These are phyloP conservation scores for Rhodotorula toruloides DNA, from an alignment of 768 basidiomycete genomes.

Conservation along the genomic window DNA sequence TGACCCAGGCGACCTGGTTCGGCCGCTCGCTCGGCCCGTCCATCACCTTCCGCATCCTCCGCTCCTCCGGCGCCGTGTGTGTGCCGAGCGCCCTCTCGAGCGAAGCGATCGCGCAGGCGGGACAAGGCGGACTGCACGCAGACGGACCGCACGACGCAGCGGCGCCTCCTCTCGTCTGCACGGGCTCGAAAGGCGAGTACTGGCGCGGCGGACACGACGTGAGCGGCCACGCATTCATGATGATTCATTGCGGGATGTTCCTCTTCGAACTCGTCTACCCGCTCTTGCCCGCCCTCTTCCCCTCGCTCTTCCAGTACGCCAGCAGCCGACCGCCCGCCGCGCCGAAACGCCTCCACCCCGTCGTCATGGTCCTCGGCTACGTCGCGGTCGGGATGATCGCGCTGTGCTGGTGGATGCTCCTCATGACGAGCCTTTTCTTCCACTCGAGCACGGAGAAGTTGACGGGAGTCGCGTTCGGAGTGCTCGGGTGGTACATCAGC, in stretches of 20 bases:
- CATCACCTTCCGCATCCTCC: slow-evolving; percentile 62
- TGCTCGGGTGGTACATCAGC: slow-evolving; percentile 31
- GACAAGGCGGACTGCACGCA: background rate
- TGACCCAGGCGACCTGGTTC: slow-evolving; percentile 68
- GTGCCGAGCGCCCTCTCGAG: slow-evolving; percentile 45
- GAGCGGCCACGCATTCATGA: slow-evolving; percentile 86
- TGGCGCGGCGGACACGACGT: slow-evolving; percentile 81
- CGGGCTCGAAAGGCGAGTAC: slow-evolving; percentile 44
- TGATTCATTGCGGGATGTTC: slow-evolving; percentile 72
- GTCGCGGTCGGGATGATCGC: slow-evolving; percentile 54
- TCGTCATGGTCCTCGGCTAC: background rate
- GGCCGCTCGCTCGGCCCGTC: slow-evolving; percentile 55
- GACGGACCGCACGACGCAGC: background rate
- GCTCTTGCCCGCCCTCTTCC: slow-evolving; percentile 26
- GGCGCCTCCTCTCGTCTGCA: background rate
- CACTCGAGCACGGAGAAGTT: slow-evolving; percentile 83
- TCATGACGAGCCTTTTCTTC: slow-evolving; percentile 83
- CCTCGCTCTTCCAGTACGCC: slow-evolving; percentile 1
- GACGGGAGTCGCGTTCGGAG: slow-evolving; percentile 58
- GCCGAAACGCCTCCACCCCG: background rate
- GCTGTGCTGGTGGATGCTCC: slow-evolving; percentile 67
- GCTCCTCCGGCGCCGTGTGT: slow-evolving; percentile 70
- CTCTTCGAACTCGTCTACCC: slow-evolving; percentile 50
- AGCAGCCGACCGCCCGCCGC: background rate
- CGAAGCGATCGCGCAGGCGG: slow-evolving; percentile 6